Base-by-base conservation (phyloP, 441 rosid genomes). In the Melastoma candidum region DNA sequence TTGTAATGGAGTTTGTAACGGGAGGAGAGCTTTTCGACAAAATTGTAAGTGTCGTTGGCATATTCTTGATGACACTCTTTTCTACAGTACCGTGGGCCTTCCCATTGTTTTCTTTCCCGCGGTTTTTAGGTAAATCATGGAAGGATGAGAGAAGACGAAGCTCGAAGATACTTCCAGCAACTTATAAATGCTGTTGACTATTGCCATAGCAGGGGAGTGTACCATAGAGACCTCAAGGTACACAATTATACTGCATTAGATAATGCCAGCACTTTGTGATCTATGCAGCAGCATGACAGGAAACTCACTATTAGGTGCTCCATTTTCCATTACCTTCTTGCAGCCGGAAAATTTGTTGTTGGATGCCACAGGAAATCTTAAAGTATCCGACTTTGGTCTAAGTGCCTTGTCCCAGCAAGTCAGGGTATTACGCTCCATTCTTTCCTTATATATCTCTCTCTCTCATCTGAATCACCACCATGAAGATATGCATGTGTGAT, bases 1-100 rank as follows among this genome's bases (percentile, higher is more conserved):
- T 90, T 47, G 74, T 90, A 54, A 65, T 87, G 71, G 97, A 90
- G 78, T 90, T 79, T 61, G 79, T 74, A 48, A 90, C 95, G 0
- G 97, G 97, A 12, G 97, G 97, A 78, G 97, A 90, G 66, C 87
- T 90, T 57, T 90, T 90, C 66, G 95, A 90, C 68, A 90, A 90
- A 69, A 84, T 90, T 66, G 97, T 90, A 70, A 80, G 98, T 71
- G 14, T 29, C 22, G 13, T 46, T 46, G 22, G 44, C 29, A 44
- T 27, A 12, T 22, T 25, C 6, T 46, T 27, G 24, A 26, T 27
- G 46, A 56, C 36, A 7, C 24, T 14, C 22, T 27, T 52, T 45
- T 64, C 2, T 26, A 17, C 45, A 10, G 13, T 24, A 47, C 45
- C 64, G 39, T 14, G 36, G 10, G 58, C 48, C 36, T 52, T 3